These are phyloP conservation scores for Fusarium sp. DNA, from an alignment of 2,329 filamentous ascomycete species.

Conservation along the genomic window DNA sequence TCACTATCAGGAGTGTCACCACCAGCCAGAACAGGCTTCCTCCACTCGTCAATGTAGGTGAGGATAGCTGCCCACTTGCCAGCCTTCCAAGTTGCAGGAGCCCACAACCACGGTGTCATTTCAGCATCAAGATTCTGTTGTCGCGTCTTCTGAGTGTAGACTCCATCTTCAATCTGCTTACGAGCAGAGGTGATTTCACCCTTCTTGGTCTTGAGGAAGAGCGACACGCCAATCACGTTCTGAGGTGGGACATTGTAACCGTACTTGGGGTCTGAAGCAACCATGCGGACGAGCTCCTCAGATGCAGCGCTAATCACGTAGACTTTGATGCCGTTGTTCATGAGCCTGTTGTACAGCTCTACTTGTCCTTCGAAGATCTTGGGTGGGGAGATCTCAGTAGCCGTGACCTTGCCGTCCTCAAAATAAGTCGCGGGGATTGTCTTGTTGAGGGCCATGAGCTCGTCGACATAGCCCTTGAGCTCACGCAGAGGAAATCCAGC, in stretches of 20 bases:
- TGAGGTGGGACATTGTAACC: slow-evolving; percentile 62
- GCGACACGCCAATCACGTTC: slow-evolving; percentile 61
- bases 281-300: slow-evolving; percentile 63
- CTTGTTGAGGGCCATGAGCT: slow-evolving; percentile 60
- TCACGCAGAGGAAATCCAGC: slow-evolving; percentile 60
- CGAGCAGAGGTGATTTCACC: slow-evolving; percentile 55
- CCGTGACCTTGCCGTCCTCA: slow-evolving; percentile 51
- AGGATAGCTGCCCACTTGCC: slow-evolving; percentile 62
- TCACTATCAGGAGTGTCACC: slow-evolving; percentile 62
- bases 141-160: slow-evolving; percentile 50
- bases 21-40: slow-evolving; percentile 58
- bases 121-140: slow-evolving; percentile 57
- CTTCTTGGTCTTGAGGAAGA: slow-evolving; percentile 54
- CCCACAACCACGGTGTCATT: slow-evolving; percentile 60
- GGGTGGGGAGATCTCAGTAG: slow-evolving; percentile 53
- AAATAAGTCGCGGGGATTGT: slow-evolving; percentile 57
- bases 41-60: slow-evolving; percentile 61
- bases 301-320: slow-evolving; percentile 60
- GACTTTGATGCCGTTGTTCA: slow-evolving; percentile 60
- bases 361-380: slow-evolving; percentile 58
- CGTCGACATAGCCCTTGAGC: slow-evolving; percentile 63
- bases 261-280: slow-evolving; percentile 61
- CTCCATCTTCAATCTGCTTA: slow-evolving; percentile 57
- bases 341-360: slow-evolving; percentile 61
- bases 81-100: slow-evolving; percentile 60